Conservation (phyloP, 164 flowering plant species). For the Cinnamomum chago region DNA sequence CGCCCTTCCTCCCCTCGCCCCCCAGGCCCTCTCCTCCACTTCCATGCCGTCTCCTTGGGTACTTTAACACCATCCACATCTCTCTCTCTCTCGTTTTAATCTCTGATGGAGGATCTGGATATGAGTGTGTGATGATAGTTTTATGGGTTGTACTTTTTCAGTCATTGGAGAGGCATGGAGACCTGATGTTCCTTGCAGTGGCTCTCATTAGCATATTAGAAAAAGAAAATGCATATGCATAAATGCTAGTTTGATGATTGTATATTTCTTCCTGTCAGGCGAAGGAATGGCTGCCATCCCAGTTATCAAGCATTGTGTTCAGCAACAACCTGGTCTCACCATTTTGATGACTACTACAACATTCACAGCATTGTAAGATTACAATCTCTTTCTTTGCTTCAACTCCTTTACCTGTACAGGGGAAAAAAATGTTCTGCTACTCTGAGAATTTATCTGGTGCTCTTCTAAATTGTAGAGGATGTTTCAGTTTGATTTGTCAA, state of each 20-base stretch:
- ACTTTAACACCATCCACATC: neutral
- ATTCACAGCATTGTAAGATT: constrained; percentile 73
- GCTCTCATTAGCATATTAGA: neutral
- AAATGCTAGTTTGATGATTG: neutral
- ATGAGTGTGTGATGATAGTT: neutral
- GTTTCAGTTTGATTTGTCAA: too few relatives aligned
- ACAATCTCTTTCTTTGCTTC: neutral
- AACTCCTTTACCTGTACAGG: too few relatives aligned
- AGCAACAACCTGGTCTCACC: constrained; percentile 47
- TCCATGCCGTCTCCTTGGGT: constrained; percentile 97
- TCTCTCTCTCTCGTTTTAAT: neutral
- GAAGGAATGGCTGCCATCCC: constrained; percentile 94
- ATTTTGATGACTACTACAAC: constrained; percentile 86
- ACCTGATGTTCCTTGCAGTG: neutral
- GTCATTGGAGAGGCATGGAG: neutral
- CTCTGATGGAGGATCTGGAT: neutral
- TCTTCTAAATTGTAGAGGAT: too few relatives aligned
- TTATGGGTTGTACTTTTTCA: too few relatives aligned
- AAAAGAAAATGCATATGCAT: neutral
- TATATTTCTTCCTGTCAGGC: constrained; percentile 30
- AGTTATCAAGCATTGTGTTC: constrained; percentile 56
- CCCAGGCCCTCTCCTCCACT: constrained; percentile 78
- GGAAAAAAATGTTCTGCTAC: too few relatives aligned
- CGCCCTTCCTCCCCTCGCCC: constrained; percentile 72
- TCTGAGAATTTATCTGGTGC: too few relatives aligned